Evolutionary conservation across 108 stramenopile genomes (phyloP).

Genomic region (Conticribra guillardii): DNA sequence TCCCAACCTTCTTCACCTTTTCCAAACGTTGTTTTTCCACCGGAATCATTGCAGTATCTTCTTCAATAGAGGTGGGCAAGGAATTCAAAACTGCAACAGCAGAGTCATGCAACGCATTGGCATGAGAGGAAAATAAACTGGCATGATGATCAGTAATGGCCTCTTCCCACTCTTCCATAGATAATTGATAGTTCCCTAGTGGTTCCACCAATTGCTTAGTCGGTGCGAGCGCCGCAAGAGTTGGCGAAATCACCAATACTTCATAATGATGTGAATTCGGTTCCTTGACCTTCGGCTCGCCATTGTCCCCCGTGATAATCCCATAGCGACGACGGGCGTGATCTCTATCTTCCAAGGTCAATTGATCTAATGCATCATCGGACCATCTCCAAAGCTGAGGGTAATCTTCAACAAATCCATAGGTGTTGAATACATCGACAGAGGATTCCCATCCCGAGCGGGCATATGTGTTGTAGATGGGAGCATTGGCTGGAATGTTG

Average conservation of each 20-base stretch:
- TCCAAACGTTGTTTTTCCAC: slow-evolving; percentile 24
- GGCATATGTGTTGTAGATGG: slow-evolving; percentile 46
- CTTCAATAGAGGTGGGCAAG: slow-evolving; percentile 41
- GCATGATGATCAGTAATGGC: slow-evolving; percentile 32
- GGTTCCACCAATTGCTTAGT: slow-evolving; percentile 26
- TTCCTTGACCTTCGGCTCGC: not conserved
- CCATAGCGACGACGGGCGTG: slow-evolving; percentile 30
- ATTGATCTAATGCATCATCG: slow-evolving; percentile 19
- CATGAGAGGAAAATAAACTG: slow-evolving; percentile 24
- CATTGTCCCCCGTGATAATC: not conserved
- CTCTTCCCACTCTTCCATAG: slow-evolving; percentile 35
- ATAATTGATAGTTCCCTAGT: slow-evolving; percentile 37
- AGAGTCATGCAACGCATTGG: slow-evolving; percentile 30
- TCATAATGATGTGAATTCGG: slow-evolving; percentile 44
- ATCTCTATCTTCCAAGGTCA: slow-evolving; percentile 8
- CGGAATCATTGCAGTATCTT: slow-evolving; percentile 32
- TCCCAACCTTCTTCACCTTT: slow-evolving; percentile 24
- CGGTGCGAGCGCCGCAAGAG: slow-evolving; percentile 34
- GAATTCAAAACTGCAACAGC: slow-evolving; percentile 14
- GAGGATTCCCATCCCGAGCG: slow-evolving; percentile 36
- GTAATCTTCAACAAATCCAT: slow-evolving; percentile 55
- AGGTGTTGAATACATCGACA: slow-evolving; percentile 35
- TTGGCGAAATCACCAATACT: slow-evolving; percentile 38
- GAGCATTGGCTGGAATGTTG: slow-evolving; percentile 28
- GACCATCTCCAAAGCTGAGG: slow-evolving; percentile 53